Conservation (phyloP, 1,139 yeast species). For the Candida tropicalis region DNA sequence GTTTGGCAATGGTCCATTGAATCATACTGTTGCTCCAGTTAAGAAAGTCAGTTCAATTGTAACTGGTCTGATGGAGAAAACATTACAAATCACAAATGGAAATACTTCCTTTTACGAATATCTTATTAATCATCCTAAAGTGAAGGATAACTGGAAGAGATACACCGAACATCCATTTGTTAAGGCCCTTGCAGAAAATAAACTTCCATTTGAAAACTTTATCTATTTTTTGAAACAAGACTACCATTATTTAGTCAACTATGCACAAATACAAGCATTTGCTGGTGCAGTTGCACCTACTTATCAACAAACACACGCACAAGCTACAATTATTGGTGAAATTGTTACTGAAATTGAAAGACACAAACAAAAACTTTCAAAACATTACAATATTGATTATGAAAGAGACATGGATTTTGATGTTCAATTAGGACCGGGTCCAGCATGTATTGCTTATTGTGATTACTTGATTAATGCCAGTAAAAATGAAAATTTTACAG, state of each 20-base stretch:
- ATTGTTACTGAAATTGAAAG: conserved; percentile 58
- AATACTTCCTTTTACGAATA: conserved; percentile 36
- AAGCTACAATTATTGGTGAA: conserved; percentile 53
- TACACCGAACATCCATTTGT: conserved; percentile 70
- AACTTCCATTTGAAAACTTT: conserved; percentile 54
- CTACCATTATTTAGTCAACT: conserved; percentile 66
- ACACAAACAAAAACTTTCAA: conserved; percentile 55
- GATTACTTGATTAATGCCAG: conserved; percentile 60
- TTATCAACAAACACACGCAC: conserved; percentile 52
- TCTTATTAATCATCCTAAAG: conserved; percentile 57
- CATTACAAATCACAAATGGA: conserved; percentile 5
- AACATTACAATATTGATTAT: conserved; percentile 46
- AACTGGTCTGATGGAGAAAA: conserved; percentile 8
- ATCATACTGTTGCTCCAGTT: conserved; percentile 46
- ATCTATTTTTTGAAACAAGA: conserved; percentile 70
- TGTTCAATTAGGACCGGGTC: conserved; percentile 47
- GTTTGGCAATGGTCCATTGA: conserved; percentile 72
- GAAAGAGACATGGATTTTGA: conserved; percentile 45
- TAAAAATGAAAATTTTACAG: conserved; percentile 57
- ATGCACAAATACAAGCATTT: conserved; percentile 67
- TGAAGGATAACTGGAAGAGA: conserved; percentile 55
- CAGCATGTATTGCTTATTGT: conserved; percentile 62
- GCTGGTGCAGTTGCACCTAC: conserved; percentile 68
- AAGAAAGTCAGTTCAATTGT: conserved; percentile 15
- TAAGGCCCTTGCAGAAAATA: conserved; percentile 50